Conservation (phyloP, 768 basidiomycete genomes). For the Galerina marginata region DNA sequence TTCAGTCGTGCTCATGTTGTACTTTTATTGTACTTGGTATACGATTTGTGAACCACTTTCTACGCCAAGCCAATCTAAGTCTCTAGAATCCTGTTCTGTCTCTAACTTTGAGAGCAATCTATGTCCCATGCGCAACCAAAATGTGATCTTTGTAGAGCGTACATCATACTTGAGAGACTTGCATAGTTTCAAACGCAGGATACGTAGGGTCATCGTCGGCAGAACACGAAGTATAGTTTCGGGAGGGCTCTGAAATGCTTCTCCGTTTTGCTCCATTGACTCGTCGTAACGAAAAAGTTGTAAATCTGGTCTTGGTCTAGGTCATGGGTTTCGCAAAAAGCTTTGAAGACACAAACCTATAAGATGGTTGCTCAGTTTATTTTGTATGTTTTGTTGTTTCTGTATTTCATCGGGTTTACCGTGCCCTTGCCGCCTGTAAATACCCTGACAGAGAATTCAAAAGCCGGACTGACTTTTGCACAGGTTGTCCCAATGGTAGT, state of each 20-base stretch:
- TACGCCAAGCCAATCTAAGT: constrained; percentile 75
- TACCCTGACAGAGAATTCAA: constrained; percentile 4
- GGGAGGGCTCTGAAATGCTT: constrained; percentile 22
- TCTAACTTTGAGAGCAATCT: constrained; percentile 51
- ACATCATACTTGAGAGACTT: constrained; percentile 49
- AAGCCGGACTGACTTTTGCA: constrained; percentile 57
- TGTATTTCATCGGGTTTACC: constrained; percentile 52
- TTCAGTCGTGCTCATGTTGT: background rate
- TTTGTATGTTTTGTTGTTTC: constrained; percentile 33
- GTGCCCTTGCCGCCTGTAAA: constrained; percentile 49
- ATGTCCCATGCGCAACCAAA: constrained; percentile 66
- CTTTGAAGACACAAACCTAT: constrained; percentile 51
- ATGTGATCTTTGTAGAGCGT: constrained; percentile 37
- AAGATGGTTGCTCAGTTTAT: constrained; percentile 65
- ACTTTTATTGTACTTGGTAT: constrained; percentile 32
- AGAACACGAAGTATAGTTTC: constrained; percentile 55
- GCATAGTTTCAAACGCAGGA: constrained; percentile 66
- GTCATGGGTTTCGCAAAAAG: background rate
- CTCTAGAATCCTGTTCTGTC: constrained; percentile 50
- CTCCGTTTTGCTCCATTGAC: constrained; percentile 12
- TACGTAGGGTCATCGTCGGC: constrained; percentile 69
- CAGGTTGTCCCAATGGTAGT: constrained; percentile 71
- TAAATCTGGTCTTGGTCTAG: constrained; percentile 21
- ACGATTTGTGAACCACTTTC: constrained; percentile 55
- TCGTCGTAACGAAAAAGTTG: constrained; percentile 26